These are phyloP conservation scores for Mycena latifolia DNA, from an alignment of 768 basidiomycete genomes.

Conservation along the genomic window DNA sequence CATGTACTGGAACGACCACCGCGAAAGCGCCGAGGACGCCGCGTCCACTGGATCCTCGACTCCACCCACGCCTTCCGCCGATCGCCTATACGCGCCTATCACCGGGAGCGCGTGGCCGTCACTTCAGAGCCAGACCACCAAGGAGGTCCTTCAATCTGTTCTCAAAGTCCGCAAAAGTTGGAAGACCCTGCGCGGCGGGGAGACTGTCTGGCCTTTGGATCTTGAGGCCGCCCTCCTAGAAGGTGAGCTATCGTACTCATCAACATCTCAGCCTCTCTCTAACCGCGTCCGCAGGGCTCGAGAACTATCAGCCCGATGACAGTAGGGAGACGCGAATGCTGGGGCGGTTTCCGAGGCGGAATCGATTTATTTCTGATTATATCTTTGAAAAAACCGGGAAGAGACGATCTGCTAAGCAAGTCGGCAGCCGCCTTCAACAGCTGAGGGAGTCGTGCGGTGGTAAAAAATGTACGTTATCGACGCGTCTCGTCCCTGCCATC, in stretches of 20 bases:
- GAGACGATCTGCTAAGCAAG: slow-evolving; percentile 81
- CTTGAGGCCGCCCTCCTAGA: slow-evolving; percentile 83
- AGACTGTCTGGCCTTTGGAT: slow-evolving; percentile 85
- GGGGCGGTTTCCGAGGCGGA: slow-evolving; percentile 83
- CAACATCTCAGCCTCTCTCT: slow-evolving; percentile 19
- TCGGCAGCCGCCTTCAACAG: slow-evolving; percentile 85
- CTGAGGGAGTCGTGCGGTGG: slow-evolving; percentile 81
- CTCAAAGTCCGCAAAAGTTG: slow-evolving; percentile 79
- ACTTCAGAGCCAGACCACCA: slow-evolving; percentile 52
- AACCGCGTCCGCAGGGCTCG: slow-evolving; percentile 62
- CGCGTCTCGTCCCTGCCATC: slow-evolving; percentile 15
- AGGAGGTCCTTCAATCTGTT: slow-evolving; percentile 75
- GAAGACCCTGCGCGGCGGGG: slow-evolving; percentile 80
- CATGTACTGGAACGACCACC: slow-evolving; percentile 34
- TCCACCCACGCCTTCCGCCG: slow-evolving; percentile 33
- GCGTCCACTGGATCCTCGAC: slow-evolving; percentile 30
- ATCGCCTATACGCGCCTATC: slow-evolving; percentile 29
- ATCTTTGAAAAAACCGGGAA: slow-evolving; percentile 79
- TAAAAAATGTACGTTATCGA: slow-evolving; percentile 68
- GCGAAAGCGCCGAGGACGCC: slow-evolving; percentile 27
- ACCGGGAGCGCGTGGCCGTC: slow-evolving; percentile 34
- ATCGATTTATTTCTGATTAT: slow-evolving; percentile 85
- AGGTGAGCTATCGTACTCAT: slow-evolving; percentile 54
- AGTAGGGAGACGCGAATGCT: slow-evolving; percentile 79
- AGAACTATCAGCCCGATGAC: slow-evolving; percentile 78